A percentile compares a stretch with the other conserved stretches of the same genome.
phyloP scores from a whole-genome alignment of 129 eudicot genomes.

The Saussurea involucrata region DNA sequence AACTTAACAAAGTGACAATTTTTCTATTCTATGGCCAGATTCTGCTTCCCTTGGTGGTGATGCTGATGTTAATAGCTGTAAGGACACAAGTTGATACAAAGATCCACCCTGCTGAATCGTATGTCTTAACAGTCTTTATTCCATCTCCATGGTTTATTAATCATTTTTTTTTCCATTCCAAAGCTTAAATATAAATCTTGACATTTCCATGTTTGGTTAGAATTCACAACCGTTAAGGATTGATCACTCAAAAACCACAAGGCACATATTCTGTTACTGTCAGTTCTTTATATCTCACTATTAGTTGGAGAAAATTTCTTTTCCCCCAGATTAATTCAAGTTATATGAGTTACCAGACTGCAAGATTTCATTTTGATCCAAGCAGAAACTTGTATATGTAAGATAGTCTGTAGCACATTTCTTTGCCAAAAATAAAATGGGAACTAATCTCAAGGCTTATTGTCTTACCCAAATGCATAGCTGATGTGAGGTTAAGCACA shows the following conservation, averaged over 20 bases:
- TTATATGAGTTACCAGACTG: slow-evolving; percentile 7
- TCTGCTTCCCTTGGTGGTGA: slow-evolving; percentile 82
- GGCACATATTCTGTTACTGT: slow-evolving; percentile 7
- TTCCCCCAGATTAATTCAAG: neutral
- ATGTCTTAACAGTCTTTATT: slow-evolving; percentile 26
- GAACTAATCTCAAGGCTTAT: neutral
- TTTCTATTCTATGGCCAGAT: slow-evolving; percentile 42
- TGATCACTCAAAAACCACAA: slow-evolving; percentile 7
- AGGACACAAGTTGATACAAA: slow-evolving; percentile 82
- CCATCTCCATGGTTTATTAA: neutral
- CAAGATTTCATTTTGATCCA: neutral
- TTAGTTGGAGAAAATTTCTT: slow-evolving; percentile 4
- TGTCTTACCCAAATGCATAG: slow-evolving; percentile 11
- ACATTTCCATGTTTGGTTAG: slow-evolving; percentile 1
- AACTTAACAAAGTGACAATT: neutral
- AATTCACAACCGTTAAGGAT: neutral
- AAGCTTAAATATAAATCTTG: neutral
- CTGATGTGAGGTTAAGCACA: neutral
- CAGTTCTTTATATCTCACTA: slow-evolving; percentile 4
- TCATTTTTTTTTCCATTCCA: neutral
- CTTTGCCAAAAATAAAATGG: neutral
- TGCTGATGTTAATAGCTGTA: slow-evolving; percentile 92
- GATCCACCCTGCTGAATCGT: slow-evolving; percentile 86
- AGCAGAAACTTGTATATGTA: neutral
- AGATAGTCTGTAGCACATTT: slow-evolving; percentile 8